Conservation (phyloP, 179 eudicot genomes). For the Amaranthus tricolor region DNA sequence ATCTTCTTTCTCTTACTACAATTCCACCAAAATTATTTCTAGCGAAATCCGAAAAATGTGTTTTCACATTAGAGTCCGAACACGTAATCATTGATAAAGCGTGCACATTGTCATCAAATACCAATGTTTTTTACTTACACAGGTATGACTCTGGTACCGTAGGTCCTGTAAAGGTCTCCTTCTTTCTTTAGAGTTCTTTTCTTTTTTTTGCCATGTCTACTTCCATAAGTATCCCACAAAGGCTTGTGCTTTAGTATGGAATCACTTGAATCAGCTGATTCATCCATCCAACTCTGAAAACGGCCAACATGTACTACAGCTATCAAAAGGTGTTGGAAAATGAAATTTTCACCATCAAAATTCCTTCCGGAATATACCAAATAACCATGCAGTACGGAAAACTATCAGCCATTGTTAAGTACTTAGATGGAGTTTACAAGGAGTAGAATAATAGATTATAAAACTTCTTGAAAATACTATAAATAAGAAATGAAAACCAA, state of each 20-base stretch:
- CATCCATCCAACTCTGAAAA: conserved; percentile 76
- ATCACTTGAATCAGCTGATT: conserved; percentile 63
- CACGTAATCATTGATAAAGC: background rate
- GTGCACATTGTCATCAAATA: background rate
- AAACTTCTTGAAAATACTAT: background rate
- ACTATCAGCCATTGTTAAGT: background rate
- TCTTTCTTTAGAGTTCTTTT: conserved; percentile 52
- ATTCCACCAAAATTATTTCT: too few species aligned
- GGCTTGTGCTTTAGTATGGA: conserved; percentile 93
- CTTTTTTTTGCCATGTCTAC: conserved; percentile 49
- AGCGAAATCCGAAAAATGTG: too few species aligned
- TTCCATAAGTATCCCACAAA: conserved; percentile 67
- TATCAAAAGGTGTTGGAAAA: conserved; percentile 13
- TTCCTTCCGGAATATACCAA: background rate
- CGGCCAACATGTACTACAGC: conserved; percentile 17
- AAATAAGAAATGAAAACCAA: background rate
- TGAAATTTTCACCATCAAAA: background rate
- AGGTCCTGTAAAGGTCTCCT: conserved; percentile 79
- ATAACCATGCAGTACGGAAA: conserved; percentile 4
- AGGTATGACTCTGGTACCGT: conserved; percentile 94
- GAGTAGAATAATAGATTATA: background rate
- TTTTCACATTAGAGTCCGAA: background rate
- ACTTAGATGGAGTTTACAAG: background rate
- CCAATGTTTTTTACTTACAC: conserved; percentile 52
- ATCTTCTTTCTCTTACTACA: too few species aligned